phyloP scores from a whole-genome alignment of 2,329 filamentous ascomycete genomes.

The Fusarium udum region DNA sequence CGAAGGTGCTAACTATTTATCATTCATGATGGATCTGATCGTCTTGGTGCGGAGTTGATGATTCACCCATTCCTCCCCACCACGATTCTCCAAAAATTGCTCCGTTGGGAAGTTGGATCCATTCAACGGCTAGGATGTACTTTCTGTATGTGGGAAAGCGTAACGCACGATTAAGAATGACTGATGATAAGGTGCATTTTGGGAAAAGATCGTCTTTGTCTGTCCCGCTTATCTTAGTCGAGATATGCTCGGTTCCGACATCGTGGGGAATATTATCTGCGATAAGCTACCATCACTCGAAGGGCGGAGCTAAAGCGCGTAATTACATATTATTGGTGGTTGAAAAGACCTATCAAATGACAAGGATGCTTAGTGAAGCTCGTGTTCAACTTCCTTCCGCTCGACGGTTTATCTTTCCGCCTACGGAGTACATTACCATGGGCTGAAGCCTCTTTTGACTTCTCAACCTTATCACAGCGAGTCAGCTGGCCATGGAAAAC shows the following conservation, averaged over 20 bases:
- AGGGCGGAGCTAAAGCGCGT: background rate
- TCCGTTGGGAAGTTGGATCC: background rate
- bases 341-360: background rate
- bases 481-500: background rate
- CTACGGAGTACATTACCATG: background rate
- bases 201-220: slow-evolving; percentile 39
- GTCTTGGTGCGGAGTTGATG: background rate
- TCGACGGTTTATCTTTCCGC: background rate
- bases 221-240: background rate
- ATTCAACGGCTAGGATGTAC: background rate
- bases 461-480: background rate
- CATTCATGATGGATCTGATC: background rate
- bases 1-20: slow-evolving; percentile 12
- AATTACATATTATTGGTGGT: background rate
- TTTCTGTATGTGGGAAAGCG: slow-evolving; percentile 3
- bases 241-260: background rate
- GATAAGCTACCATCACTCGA: background rate
- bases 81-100: slow-evolving; percentile 22
- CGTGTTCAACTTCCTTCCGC: background rate
- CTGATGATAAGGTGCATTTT: background rate
- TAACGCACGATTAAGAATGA: background rate
- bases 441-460: no score
- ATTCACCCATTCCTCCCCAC: background rate
- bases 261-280: background rate
- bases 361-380: background rate